Conservation (phyloP, 2,329 filamentous ascomycete genomes). For the Monilinia vaccinii-corymbosi region DNA sequence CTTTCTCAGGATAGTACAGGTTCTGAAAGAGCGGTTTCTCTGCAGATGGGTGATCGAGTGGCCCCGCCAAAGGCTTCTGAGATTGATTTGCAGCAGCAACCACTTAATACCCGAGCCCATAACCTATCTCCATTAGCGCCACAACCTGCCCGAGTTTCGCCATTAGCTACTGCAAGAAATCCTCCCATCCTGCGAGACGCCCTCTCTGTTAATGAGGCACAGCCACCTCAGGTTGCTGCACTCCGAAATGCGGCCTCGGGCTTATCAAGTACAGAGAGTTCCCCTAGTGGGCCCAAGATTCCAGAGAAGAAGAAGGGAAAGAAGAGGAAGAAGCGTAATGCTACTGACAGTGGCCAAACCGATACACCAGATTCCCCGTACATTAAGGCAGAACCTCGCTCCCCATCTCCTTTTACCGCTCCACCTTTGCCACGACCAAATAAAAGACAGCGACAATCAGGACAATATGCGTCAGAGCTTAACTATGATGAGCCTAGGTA, state of each 20-base stretch:
- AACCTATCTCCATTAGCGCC: slow-evolving; percentile 66
- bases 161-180: slow-evolving; percentile 40
- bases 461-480: slow-evolving; percentile 34
- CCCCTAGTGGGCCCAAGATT: slow-evolving; percentile 40
- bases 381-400: slow-evolving; percentile 58
- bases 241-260: slow-evolving; percentile 40
- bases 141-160: slow-evolving; percentile 62
- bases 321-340: slow-evolving; percentile 42
- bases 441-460: slow-evolving; percentile 46
- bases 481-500: slow-evolving; percentile 39
- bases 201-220: slow-evolving; percentile 21
- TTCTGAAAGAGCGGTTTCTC: slow-evolving; percentile 10
- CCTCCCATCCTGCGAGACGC: slow-evolving; percentile 25
- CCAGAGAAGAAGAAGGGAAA: slow-evolving; percentile 45
- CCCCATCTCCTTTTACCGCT: slow-evolving; percentile 48
- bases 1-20: slow-evolving; percentile 6
- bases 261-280: slow-evolving; percentile 51
- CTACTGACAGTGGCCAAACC: slow-evolving; percentile 31
- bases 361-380: slow-evolving; percentile 40
- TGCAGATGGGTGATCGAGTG: slow-evolving; percentile 31
- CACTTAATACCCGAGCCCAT: slow-evolving; percentile 48
- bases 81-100: slow-evolving; percentile 33
- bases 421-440: slow-evolving; percentile 44
- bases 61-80: slow-evolving; percentile 30
- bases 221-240: slow-evolving; percentile 46